Conservation (phyloP, 2,329 filamentous ascomycete species). For the Beauveria sp. region DNA sequence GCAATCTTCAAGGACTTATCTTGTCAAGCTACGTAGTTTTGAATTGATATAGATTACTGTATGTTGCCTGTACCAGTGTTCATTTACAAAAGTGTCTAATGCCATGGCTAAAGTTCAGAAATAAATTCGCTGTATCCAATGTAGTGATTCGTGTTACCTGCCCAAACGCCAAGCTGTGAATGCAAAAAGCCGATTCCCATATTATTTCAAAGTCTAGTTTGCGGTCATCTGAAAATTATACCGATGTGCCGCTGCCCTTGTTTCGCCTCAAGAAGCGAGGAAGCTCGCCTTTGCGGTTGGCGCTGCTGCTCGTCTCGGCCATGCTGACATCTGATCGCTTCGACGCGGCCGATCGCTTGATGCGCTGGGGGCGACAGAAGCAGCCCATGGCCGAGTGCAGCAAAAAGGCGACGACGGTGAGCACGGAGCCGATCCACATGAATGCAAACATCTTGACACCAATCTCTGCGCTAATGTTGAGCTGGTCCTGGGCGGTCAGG, state of each 20-base stretch:
- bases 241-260: neutral
- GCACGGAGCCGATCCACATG: slow-evolving; percentile 75
- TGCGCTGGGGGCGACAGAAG: slow-evolving; percentile 46
- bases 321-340: neutral
- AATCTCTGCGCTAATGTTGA: slow-evolving; percentile 68
- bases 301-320: slow-evolving; percentile 1
- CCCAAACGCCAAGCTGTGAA: slow-evolving; percentile 8
- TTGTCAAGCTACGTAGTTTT: no score
- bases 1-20: no score
- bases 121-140: slow-evolving; percentile 3
- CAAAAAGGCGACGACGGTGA: slow-evolving; percentile 61
- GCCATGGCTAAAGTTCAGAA: neutral
- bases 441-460: slow-evolving; percentile 74
- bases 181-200: neutral
- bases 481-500: slow-evolving; percentile 59
- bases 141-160: neutral
- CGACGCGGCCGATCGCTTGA: slow-evolving; percentile 3
- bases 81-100: neutral
- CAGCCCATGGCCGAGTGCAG: slow-evolving; percentile 73
- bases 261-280: neutral
- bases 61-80: neutral
- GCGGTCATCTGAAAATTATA: neutral
- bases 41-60: no score
- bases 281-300: neutral
- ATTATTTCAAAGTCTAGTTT: neutral